These are phyloP conservation scores for Lentinula lateritia DNA, from an alignment of 768 basidiomycete genomes.

Conservation along the genomic window DNA sequence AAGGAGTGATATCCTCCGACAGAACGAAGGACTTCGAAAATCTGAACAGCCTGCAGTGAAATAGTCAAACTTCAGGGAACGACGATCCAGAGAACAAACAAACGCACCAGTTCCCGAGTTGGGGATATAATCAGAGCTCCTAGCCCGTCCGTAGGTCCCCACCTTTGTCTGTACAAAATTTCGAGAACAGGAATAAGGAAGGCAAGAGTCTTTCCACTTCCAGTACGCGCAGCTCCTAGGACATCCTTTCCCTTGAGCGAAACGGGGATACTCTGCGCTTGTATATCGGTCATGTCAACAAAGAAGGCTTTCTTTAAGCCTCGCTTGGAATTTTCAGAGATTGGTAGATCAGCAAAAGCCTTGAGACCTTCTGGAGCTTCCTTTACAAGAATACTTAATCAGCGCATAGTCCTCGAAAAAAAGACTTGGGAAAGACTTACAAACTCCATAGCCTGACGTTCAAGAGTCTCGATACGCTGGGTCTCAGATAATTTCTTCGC, in stretches of 20 bases:
- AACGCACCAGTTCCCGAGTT: slow-evolving; percentile 81
- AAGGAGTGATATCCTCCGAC: slow-evolving; percentile 90
- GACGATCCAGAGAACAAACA: neutral
- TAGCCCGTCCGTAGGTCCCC: slow-evolving; percentile 89
- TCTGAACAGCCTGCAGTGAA: slow-evolving; percentile 82
- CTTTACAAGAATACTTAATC: slow-evolving; percentile 20
- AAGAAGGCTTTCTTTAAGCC: slow-evolving; percentile 88
- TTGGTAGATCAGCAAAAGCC: slow-evolving; percentile 69
- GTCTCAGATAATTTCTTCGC: slow-evolving; percentile 27
- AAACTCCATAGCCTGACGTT: slow-evolving; percentile 15
- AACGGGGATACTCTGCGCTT: slow-evolving; percentile 84
- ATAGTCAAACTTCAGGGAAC: neutral
- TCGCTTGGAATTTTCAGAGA: slow-evolving; percentile 70
- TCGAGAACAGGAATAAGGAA: slow-evolving; percentile 94
- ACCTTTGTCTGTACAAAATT: slow-evolving; percentile 82
- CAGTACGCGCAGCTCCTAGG: slow-evolving; percentile 91
- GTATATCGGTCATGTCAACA: slow-evolving; percentile 86
- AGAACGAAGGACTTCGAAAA: slow-evolving; percentile 92
- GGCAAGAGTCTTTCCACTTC: slow-evolving; percentile 94
- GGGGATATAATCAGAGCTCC: slow-evolving; percentile 93
- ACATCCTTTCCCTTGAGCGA: slow-evolving; percentile 94
- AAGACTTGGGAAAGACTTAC: slow-evolving; percentile 16
- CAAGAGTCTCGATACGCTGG: slow-evolving; percentile 27
- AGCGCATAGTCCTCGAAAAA: slow-evolving; percentile 2
- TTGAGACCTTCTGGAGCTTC: slow-evolving; percentile 44